These are phyloP conservation scores for Protomyces arabidopsidicola DNA, from an alignment of 1,139 yeast genomes.

Conservation along the genomic window DNA sequence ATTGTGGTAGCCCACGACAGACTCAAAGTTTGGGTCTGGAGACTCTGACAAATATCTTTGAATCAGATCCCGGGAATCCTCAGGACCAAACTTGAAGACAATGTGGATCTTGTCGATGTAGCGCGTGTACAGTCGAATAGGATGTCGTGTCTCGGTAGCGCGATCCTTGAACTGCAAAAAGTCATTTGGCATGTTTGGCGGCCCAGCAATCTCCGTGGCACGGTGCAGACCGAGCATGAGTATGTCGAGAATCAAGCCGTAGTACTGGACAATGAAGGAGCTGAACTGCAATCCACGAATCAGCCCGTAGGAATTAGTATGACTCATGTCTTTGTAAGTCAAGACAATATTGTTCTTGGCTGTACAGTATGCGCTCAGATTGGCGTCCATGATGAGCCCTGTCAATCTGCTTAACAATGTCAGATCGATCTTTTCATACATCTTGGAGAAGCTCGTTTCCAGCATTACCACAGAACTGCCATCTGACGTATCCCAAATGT, in stretches of 20 bases:
- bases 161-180: constrained; percentile 65
- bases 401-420: constrained; percentile 77
- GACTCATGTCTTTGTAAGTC: constrained; percentile 91
- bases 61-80: constrained; percentile 69
- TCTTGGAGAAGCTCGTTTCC: constrained; percentile 63
- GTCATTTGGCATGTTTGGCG: constrained; percentile 60
- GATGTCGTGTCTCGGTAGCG: constrained; percentile 59
- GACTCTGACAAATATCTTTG: constrained; percentile 74
- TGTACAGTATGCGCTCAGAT: constrained; percentile 89
- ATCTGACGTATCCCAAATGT: constrained; percentile 70
- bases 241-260: constrained; percentile 79
- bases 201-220: constrained; percentile 83
- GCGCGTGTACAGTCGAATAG: constrained; percentile 76
- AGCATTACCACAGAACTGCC: constrained; percentile 84
- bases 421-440: constrained; percentile 82
- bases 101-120: constrained; percentile 79
- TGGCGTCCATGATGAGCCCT: constrained; percentile 78
- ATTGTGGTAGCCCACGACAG: constrained; percentile 80
- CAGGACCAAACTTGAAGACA: constrained; percentile 66
- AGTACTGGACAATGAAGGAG: constrained; percentile 82
- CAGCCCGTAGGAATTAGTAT: constrained; percentile 81
- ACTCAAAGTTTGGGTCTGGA: constrained; percentile 88
- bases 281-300: constrained; percentile 86
- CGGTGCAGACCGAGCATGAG: constrained; percentile 78
- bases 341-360: constrained; percentile 81